phyloP scores from a whole-genome alignment of 352 stramenopile species.

The Thraustochytrium sp. region DNA sequence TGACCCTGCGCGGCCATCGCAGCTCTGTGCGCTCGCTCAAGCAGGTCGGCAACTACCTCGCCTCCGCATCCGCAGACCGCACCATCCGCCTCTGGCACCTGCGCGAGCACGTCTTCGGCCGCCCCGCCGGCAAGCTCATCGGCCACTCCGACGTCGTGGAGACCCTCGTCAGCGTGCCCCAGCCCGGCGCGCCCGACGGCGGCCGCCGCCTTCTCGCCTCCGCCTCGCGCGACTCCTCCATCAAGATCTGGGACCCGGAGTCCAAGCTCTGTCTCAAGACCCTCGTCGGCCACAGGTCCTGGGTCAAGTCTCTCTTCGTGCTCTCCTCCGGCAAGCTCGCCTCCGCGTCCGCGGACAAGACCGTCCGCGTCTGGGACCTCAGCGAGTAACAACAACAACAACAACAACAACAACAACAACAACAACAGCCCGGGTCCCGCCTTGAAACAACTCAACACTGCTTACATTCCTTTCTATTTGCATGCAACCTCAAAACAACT shows the following conservation, averaged over 20 bases:
- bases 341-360: conserved; percentile 22
- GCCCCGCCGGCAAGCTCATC: conserved; percentile 17
- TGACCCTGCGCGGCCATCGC: background rate
- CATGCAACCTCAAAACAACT: too few species aligned
- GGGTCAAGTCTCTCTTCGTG: conserved; percentile 22
- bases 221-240: conserved; percentile 26
- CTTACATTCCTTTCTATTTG: too few species aligned
- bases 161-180: background rate
- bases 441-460: too few species aligned
- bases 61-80: conserved; percentile 3
- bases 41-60: conserved; percentile 15
- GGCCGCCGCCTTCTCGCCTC: background rate
- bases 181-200: background rate
- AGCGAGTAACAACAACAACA: too few species aligned
- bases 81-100: conserved; percentile 14
- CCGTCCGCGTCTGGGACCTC: conserved; percentile 18
- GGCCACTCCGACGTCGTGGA: conserved; percentile 29
- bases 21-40: conserved; percentile 33
- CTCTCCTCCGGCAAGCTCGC: background rate
- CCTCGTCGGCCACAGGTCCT: conserved; percentile 22
- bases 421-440: too few species aligned
- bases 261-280: conserved; percentile 13
- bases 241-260: conserved; percentile 26
- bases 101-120: background rate
- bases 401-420: too few species aligned